Conservation (phyloP, 176 grass and related monocot species). For the Oryza meyeriana region DNA sequence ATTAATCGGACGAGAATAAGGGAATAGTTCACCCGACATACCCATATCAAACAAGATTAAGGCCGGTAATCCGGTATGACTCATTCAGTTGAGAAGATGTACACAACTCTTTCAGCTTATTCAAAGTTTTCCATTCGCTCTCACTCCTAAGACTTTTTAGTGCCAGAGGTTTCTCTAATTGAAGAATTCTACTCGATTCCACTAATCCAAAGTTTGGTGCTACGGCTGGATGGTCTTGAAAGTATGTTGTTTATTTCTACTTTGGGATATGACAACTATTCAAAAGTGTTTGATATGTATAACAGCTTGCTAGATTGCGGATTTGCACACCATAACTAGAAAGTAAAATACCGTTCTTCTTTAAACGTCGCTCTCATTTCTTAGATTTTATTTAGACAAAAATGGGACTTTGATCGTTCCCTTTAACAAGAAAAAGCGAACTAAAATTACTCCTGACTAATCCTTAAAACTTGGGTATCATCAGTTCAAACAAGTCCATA, state of each 20-base stretch:
- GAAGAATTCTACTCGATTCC: background rate
- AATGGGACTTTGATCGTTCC: background rate
- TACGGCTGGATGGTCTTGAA: background rate
- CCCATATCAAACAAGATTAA: background rate
- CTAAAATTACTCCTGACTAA: background rate
- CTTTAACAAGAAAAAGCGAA: background rate
- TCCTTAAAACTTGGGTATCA: too few relatives aligned
- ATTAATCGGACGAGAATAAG: background rate
- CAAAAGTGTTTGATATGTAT: background rate
- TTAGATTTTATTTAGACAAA: background rate
- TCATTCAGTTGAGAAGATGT: background rate
- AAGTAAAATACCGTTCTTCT: too few relatives aligned
- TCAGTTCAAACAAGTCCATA: too few relatives aligned
- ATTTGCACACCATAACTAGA: too few relatives aligned
- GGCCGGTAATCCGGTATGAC: background rate
- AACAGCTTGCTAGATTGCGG: background rate
- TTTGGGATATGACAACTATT: background rate
- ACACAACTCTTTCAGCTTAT: background rate
- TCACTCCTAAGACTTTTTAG: background rate
- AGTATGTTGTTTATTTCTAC: background rate
- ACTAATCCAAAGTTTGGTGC: background rate
- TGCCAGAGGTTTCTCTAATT: background rate
- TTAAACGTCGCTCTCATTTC: too few relatives aligned
- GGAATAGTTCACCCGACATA: background rate
- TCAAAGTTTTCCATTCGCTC: background rate